These are phyloP conservation scores for Tetragonia tetragonoides DNA, from an alignment of 148 eudicot genomes.

Conservation along the genomic window DNA sequence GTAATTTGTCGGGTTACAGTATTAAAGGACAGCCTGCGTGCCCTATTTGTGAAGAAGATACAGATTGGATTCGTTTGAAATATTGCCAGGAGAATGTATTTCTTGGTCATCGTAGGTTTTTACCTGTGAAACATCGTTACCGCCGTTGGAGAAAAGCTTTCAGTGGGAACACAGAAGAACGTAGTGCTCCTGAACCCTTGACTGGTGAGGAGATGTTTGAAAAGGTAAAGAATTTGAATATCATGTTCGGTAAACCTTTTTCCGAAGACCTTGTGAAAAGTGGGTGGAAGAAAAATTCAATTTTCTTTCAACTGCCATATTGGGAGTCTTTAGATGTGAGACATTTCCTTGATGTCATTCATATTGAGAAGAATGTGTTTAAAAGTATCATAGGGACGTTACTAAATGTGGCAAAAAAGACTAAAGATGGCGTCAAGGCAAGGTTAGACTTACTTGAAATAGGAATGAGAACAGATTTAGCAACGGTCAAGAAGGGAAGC, in stretches of 20 bases:
- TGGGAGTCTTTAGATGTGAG: neutral
- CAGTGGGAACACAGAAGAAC: neutral
- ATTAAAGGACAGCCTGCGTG: conserved; percentile 13
- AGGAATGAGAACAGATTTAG: neutral
- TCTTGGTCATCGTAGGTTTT: neutral
- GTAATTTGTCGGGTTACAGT: conserved; percentile 8
- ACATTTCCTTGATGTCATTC: conserved; percentile 13
- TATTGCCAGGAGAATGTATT: neutral
- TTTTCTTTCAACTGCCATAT: conserved; percentile 18
- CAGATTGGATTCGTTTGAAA: neutral
- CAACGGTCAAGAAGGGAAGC: neutral
- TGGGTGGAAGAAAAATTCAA: conserved; percentile 15
- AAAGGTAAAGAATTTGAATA: neutral
- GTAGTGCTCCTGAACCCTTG: neutral
- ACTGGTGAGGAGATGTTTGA: conserved; percentile 1
- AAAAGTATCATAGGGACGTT: neutral
- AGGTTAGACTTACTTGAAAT: neutral
- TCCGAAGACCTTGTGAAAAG: neutral
- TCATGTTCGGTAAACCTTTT: neutral
- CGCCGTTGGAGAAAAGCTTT: neutral
- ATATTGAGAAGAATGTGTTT: conserved; percentile 1
- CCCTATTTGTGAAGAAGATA: conserved; percentile 9
- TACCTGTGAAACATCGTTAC: neutral
- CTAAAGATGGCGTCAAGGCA: neutral
- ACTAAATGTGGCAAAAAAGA: neutral